phyloP scores from a whole-genome alignment of 2,329 filamentous ascomycete genomes.

The Calonectria henricotiae region DNA sequence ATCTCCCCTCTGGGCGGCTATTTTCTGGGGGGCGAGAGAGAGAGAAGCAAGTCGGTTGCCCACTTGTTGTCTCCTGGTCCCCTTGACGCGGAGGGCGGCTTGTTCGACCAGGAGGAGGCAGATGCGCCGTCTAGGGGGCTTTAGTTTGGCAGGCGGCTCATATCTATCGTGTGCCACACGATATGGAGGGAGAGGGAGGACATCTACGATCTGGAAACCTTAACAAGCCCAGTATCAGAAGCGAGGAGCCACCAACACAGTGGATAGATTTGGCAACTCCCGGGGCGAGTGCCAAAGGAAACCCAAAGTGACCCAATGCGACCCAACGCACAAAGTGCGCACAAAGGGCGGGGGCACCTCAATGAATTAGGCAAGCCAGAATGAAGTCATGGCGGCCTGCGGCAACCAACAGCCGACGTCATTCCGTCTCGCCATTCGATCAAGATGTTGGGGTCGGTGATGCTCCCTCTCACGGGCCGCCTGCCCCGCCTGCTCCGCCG shows the following conservation, averaged over 20 bases:
- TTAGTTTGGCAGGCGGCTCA: background rate
- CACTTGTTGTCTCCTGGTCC: conserved; percentile 20
- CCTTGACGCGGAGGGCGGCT: background rate
- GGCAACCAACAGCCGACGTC: conserved; percentile 28
- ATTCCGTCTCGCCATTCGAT: conserved; percentile 26
- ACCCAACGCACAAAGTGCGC: background rate
- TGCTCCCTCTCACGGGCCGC: conserved; percentile 1
- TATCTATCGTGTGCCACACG: background rate
- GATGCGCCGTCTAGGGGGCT: background rate
- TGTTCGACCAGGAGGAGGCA: background rate
- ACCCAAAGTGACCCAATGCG: conserved; percentile 10
- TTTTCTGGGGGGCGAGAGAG: conserved; percentile 1
- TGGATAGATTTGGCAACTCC: conserved; percentile 6
- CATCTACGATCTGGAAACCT: background rate
- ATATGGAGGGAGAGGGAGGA: background rate
- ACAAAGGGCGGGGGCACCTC: background rate
- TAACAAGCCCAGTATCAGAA: background rate
- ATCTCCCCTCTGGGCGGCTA: conserved; percentile 13
- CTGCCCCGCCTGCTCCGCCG: conserved; percentile 48
- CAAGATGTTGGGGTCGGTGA: conserved; percentile 30
- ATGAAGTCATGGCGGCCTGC: conserved; percentile 19
- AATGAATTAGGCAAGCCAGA: conserved; percentile 6
- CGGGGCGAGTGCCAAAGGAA: conserved; percentile 14
- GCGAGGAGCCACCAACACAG: background rate
- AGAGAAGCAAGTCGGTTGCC: background rate